Evolutionary conservation across 768 basidiomycete genomes (phyloP), one percentile per base, ranked within the genome.

Genomic region (Suillus variegatus): DNA sequence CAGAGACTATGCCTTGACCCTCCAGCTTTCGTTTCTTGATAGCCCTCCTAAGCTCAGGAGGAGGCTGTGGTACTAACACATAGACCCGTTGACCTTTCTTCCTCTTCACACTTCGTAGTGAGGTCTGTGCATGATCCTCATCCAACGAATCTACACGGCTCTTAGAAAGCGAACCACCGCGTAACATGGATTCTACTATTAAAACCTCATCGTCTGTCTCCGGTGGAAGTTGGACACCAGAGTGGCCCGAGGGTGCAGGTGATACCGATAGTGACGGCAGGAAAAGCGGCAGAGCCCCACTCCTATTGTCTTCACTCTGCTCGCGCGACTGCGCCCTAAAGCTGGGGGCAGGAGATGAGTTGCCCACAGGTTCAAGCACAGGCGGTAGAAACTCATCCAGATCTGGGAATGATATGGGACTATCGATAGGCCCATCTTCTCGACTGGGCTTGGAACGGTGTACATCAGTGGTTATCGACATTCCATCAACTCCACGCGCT

Each of bases 261-360:
- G 79, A 81, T 64, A 71, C 66, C 1, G 79, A 74, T 7, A 80
- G 81, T 47, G 84, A 86, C 44, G 85, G 85, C 36, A 85, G 68
- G 67, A 86, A 86, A 55, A 85, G 74, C 36, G 85, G 85, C 16
- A 79, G 67, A 58, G 71, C 76, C 10, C 72, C 73, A 60, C 64
- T 67, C 32, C 49, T 32, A 18, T 13, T 38, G 20, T 51, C 64
- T 18, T 61, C 67, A 40, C 52, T 70, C 51, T 65, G 63, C 64
- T 70, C 70, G 32, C 25, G 65, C 52, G 68, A 65, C 16, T 62
- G 63, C 32, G 52, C 56, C 8, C 66, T 65, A 35, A 67, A 62
- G 56, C 47, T 64, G 56, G 64, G 43, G 35, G 47, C 54, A 41
- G 57, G 63, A 9, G 61, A 47, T 46, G 65, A 65, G n/a, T 20